Conservation (phyloP, 208 protist species). For the Crithidia expoeki region DNA sequence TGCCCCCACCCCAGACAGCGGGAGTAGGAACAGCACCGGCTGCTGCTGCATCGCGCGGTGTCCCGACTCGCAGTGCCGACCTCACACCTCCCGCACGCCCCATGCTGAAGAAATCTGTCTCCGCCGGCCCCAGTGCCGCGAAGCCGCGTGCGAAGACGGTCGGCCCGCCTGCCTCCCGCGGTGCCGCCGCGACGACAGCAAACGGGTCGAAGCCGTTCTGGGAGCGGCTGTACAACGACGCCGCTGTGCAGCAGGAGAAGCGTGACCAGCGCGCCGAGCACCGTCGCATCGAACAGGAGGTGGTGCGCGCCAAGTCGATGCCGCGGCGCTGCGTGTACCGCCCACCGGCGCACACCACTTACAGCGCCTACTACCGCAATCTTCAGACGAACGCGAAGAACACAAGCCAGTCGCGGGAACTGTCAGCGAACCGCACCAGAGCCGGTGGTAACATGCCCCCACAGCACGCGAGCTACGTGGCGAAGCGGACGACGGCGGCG, state of each 20-base stretch:
- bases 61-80: constrained; percentile 2
- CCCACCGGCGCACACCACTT: constrained; percentile 11
- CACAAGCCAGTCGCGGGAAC: constrained; percentile 6
- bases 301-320: constrained; percentile 6
- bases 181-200: background rate
- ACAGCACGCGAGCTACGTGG: constrained; percentile 13
- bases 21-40: too few species aligned
- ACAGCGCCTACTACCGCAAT: constrained; percentile 20
- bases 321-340: constrained; percentile 6
- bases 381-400: constrained; percentile 14
- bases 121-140: background rate
- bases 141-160: constrained; percentile 16
- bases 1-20: too few species aligned
- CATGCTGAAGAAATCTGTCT: background rate
- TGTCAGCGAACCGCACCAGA: constrained; percentile 2
- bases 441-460: constrained; percentile 7
- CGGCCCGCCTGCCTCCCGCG: background rate
- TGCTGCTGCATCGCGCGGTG: background rate
- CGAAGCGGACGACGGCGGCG: background rate
- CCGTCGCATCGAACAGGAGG: constrained; percentile 18
- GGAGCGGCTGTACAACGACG: constrained; percentile 47
- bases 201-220: constrained; percentile 33
- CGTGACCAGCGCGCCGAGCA: constrained; percentile 27
- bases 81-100: background rate
- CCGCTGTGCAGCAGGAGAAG: constrained; percentile 32